These are phyloP conservation scores for Quercus gilva DNA, from an alignment of 306 rosid species.

Conservation along the genomic window DNA sequence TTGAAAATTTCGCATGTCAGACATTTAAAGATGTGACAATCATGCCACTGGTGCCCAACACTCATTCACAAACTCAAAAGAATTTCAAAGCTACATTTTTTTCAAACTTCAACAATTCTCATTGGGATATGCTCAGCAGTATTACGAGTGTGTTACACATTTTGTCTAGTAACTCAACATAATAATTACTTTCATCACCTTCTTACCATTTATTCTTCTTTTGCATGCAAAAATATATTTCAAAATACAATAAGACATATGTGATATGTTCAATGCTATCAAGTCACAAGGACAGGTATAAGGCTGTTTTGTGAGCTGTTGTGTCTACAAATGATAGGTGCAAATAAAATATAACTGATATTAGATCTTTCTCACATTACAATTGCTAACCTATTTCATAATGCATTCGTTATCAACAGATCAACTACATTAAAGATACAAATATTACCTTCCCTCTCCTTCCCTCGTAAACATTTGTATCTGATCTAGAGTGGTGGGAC, in stretches of 20 bases:
- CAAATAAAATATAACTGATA: not conserved
- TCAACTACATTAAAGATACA: conserved; percentile 8
- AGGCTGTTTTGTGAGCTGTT: not conserved
- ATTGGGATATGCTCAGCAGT: not conserved
- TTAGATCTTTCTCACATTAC: not conserved
- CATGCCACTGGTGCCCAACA: not conserved
- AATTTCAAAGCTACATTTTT: not conserved
- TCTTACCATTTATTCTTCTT: not conserved
- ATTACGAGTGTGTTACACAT: not conserved
- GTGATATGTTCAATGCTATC: not conserved
- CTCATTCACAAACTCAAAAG: not conserved
- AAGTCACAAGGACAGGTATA: not conserved
- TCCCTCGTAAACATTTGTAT: conserved; percentile 89
- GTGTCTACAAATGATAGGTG: not conserved
- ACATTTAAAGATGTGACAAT: not conserved
- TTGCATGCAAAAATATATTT: not conserved
- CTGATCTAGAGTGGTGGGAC: conserved; percentile 79
- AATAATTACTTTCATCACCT: no score
- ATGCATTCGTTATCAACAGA: not conserved
- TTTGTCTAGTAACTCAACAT: no score
- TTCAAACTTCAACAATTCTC: not conserved
- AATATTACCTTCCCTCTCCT: conserved; percentile 77
- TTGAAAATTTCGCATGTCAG: no score
- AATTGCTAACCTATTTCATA: not conserved
- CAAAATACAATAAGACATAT: not conserved